Evolutionary conservation across 1,284 basidiomycete species (phyloP).

Genomic region (Malassezia cuniculi): DNA sequence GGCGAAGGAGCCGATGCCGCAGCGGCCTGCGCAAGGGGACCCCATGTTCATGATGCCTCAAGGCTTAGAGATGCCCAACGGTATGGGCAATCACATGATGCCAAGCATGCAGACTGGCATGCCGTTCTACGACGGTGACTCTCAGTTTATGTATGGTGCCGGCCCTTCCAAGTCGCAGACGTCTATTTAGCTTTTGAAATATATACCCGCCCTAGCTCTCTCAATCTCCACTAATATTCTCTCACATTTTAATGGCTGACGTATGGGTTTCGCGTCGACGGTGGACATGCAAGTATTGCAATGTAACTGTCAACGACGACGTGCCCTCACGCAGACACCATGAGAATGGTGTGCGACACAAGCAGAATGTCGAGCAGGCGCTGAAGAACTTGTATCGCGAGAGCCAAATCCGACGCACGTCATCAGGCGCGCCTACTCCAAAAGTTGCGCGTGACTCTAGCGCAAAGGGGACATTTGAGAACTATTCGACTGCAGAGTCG

Average conservation of each 20-base stretch:
- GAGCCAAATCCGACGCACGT: too few relatives aligned
- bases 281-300: constrained; percentile 44
- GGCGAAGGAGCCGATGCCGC: too few relatives aligned
- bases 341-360: constrained; percentile 82
- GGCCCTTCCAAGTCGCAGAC: too few relatives aligned
- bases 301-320: constrained; percentile 39
- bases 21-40: too few relatives aligned
- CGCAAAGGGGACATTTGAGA: constrained; percentile 58
- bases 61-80: too few relatives aligned
- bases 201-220: not conserved
- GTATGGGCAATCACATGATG: too few relatives aligned
- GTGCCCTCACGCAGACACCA: constrained; percentile 68
- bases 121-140: too few relatives aligned
- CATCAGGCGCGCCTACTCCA: constrained; percentile 70
- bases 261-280: constrained; percentile 37
- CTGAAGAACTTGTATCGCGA: constrained; percentile 83
- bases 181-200: not conserved
- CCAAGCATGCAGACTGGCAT: too few relatives aligned
- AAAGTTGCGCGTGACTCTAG: constrained; percentile 56
- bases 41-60: too few relatives aligned
- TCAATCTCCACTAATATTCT: not conserved
- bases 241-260: too few relatives aligned
- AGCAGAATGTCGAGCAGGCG: constrained; percentile 82
- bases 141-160: too few relatives aligned
- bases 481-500: constrained; percentile 75